Evolutionary conservation across 116 monocot species (phyloP), one percentile per base, ranked within the genome.

Genomic region (Phalaenopsis hybrid): DNA sequence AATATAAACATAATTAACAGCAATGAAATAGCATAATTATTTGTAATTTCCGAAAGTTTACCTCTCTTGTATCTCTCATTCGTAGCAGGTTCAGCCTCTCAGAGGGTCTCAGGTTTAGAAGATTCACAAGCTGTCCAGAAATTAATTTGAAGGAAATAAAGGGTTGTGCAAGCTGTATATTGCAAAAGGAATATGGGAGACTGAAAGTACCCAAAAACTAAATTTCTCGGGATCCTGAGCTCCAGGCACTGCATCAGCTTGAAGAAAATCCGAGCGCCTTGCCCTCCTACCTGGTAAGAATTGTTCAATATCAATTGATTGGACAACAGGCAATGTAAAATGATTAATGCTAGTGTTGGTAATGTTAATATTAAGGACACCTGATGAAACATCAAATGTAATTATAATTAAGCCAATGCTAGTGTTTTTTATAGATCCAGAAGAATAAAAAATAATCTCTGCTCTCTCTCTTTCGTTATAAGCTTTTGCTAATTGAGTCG

Each of bases 161-260:
- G 21, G 72, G 51, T 0, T 34, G 59, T 50, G 12, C 45, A 52
- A 59, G 13, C 37, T 37, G 25, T 4, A 43, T 11, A 51, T 1
- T 48, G 52, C 25, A 13, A 21, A 11, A 81, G 4, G 18, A 16
- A 16, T n/a, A 73, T 74, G 44, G 46, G 85, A 31, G 63, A 28
- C 37, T 80, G 9, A 85, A 76, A 75, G 34, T 86, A 96, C 96
- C 96, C 96, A 96, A 75, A 96, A 96, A 81, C 96, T 96, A 20
- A 96, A 89, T 76, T 81, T 85, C 79, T 96, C 96, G 74, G 94
- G 89, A 84, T 96, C 94, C 31, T 86, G 87, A 51, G 84, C 83
- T 76, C 88, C 85, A 65, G 96, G 94, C 83, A 93, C 93, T 61
- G 89, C 86, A 23, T 90, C 90, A 82, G 88, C 78, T 83, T 85